Evolutionary conservation across 257 asterid genomes (phyloP).

Genomic region (Salvia hispanica): DNA sequence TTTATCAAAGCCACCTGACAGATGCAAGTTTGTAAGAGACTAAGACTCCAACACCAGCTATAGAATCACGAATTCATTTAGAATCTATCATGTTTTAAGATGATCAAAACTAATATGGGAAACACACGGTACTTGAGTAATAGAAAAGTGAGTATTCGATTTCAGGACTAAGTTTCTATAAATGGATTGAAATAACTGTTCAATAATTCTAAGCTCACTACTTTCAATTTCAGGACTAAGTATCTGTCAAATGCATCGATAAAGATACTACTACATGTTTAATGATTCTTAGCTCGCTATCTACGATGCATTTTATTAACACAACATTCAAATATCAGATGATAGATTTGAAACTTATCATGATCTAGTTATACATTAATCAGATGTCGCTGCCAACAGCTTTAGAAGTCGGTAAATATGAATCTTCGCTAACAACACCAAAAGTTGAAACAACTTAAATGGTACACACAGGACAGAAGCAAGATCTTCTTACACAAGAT

Average conservation of each 20-base stretch:
- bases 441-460: not conserved
- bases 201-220: too few species aligned
- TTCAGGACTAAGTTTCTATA: too few species aligned
- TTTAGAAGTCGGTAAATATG: not conserved
- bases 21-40: slow-evolving; percentile 1
- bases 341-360: not conserved
- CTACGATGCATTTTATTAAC: too few species aligned
- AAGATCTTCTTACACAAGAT: not conserved
- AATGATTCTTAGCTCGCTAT: too few species aligned
- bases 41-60: not conserved
- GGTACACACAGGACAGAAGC: not conserved
- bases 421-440: not conserved
- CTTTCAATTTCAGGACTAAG: too few species aligned
- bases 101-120: not conserved
- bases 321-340: not conserved
- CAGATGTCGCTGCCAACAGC: not conserved
- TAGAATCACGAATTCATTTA: not conserved
- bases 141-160: not conserved
- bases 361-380: not conserved
- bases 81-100: not conserved
- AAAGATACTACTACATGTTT: too few species aligned
- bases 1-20: slow-evolving; percentile 82
- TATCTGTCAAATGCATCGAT: too few species aligned
- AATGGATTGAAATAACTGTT: too few species aligned
- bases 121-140: not conserved